These are phyloP conservation scores for Coelastrella sp. DNA, from an alignment of 139 green algal species.

Conservation along the genomic window DNA sequence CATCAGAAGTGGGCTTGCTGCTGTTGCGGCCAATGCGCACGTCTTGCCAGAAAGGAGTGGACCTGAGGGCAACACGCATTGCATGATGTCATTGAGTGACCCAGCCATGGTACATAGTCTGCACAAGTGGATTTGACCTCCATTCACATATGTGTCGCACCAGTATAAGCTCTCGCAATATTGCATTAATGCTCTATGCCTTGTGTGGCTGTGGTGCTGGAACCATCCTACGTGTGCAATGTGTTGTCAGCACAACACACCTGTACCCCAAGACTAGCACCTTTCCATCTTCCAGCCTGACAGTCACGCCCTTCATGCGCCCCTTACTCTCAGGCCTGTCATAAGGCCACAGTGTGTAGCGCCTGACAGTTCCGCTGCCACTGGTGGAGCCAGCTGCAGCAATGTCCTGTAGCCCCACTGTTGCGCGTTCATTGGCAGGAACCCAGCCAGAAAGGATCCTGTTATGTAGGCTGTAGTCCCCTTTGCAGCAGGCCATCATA, in stretches of 20 bases:
- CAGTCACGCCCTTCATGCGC: slow-evolving; percentile 55
- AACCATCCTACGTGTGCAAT: too few relatives aligned
- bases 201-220: too few relatives aligned
- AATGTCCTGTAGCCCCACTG: slow-evolving; percentile 6
- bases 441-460: slow-evolving; percentile 57
- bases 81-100: background rate
- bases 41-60: slow-evolving; percentile 52
- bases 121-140: background rate
- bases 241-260: background rate
- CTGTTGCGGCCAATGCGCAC: slow-evolving; percentile 39
- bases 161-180: too few relatives aligned
- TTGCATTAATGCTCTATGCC: too few relatives aligned
- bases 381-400: background rate
- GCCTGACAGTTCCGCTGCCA: background rate
- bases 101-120: background rate
- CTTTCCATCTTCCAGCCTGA: slow-evolving; percentile 50
- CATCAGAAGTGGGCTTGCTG: background rate
- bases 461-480: slow-evolving; percentile 61
- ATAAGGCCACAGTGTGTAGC: slow-evolving; percentile 61
- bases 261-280: slow-evolving; percentile 62
- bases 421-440: slow-evolving; percentile 10
- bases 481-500: slow-evolving; percentile 71
- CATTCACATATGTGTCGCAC: too few relatives aligned
- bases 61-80: slow-evolving; percentile 17
- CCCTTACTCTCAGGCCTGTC: slow-evolving; percentile 59